Percentiles rank a stretch among this genome's conserved stretches.
Conservation (phyloP, 345 rosid species). For the Hibiscus mutabilis region DNA sequence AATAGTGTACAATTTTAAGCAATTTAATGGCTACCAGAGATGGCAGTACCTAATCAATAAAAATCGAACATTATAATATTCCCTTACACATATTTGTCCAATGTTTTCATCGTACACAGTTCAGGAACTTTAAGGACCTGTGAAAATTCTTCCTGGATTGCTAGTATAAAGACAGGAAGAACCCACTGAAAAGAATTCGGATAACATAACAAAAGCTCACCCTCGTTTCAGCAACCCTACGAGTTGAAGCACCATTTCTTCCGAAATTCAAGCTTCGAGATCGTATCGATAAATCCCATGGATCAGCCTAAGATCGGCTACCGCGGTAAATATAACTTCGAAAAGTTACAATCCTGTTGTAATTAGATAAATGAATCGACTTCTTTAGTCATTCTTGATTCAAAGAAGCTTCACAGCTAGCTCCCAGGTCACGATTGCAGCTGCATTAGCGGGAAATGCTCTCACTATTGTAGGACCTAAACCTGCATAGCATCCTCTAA, state of each 20-base stretch:
- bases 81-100: not conserved
- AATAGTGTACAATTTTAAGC: not conserved
- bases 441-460: constrained; percentile 97
- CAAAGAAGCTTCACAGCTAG: constrained; percentile 71
- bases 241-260: not conserved
- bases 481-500: constrained; percentile 86
- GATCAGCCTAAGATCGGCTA: not conserved
- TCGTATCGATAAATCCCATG: not conserved
- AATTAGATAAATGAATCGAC: constrained; percentile 2
- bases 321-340: not conserved
- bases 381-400: constrained; percentile 36
- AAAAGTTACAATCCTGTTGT: not conserved
- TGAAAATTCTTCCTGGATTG: not conserved
- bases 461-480: constrained; percentile 75
- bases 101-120: not conserved
- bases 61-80: not conserved
- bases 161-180: not conserved
- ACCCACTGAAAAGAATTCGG: not conserved
- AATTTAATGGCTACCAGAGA: not conserved
- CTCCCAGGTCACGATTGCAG: constrained; percentile 95
- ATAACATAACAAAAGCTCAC: not conserved
- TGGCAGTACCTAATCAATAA: not conserved
- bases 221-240: not conserved
- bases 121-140: not conserved
- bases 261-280: not conserved